A percentile compares a stretch with the other conserved stretches of the same genome.
These are phyloP conservation scores for Protomyces macrosporus DNA, from an alignment of 1,139 yeast species.

Conservation along the genomic window DNA sequence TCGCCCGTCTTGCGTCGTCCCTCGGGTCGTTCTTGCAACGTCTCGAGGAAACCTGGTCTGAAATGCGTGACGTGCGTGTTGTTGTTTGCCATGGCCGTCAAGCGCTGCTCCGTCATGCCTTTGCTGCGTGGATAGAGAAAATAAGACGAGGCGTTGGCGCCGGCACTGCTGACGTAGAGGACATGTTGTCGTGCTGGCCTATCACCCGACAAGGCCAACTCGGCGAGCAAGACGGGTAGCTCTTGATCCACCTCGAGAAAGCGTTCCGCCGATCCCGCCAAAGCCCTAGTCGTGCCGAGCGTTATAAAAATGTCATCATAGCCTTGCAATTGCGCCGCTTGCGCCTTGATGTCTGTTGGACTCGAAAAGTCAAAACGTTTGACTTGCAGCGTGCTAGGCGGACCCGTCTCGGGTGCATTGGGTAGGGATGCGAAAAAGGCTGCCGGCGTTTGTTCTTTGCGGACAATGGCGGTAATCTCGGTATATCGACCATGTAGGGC, in stretches of 20 bases:
- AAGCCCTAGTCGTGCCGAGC: conserved; percentile 24
- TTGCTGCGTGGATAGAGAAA: conserved; percentile 22
- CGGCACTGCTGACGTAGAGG: conserved; percentile 13
- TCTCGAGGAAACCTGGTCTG: conserved; percentile 11
- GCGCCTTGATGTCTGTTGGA: neutral
- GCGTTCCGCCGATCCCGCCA: conserved; percentile 18
- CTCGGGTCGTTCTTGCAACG: neutral
- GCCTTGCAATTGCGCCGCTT: conserved; percentile 6
- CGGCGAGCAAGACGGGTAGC: conserved; percentile 7
- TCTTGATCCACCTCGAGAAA: conserved; percentile 18
- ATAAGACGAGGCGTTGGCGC: conserved; percentile 10
- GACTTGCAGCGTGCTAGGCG: neutral
- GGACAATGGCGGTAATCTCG: conserved; percentile 7
- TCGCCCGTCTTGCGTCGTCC: conserved; percentile 1
- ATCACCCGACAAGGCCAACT: conserved; percentile 3
- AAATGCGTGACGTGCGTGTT: conserved; percentile 1
- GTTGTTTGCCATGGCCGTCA: conserved; percentile 1
- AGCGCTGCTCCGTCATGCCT: conserved; percentile 20
- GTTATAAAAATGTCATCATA: conserved; percentile 14
- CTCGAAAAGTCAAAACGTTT: neutral
- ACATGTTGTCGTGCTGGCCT: conserved; percentile 8
- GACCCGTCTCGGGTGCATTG: neutral
- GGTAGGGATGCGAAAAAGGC: conserved; percentile 2
- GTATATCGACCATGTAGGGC: neutral
- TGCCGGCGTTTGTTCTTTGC: conserved; percentile 4